Evolutionary conservation across 257 asterid species (phyloP).

Genomic region (Henckelia pumila): DNA sequence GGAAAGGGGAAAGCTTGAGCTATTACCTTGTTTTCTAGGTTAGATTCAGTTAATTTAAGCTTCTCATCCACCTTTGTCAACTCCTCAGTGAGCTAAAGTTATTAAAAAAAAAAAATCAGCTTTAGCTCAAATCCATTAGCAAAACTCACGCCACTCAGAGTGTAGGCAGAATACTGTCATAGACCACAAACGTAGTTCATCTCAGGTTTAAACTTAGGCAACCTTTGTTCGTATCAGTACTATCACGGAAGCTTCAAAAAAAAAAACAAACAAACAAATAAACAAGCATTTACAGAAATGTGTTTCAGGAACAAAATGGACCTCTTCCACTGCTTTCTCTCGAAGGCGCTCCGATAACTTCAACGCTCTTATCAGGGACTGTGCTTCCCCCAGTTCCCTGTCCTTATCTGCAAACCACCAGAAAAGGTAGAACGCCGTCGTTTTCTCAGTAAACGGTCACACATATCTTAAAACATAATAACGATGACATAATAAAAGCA

Average conservation of each 20-base stretch:
- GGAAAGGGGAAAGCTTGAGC: constrained; percentile 17
- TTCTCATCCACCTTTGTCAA: constrained; percentile 78
- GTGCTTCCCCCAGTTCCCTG: constrained; percentile 82
- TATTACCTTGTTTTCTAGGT: constrained; percentile 83
- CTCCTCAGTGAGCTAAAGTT: constrained; percentile 72
- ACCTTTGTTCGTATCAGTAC: not conserved
- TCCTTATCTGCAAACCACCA: constrained; percentile 60
- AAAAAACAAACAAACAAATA: too few relatives aligned
- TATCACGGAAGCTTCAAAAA: too few relatives aligned
- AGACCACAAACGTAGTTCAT: not conserved
- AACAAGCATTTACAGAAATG: constrained; percentile 6
- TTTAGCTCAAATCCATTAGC: constrained; percentile 20
- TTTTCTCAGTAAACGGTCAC: not conserved
- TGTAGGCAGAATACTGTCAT: not conserved
- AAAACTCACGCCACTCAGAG: constrained; percentile 5
- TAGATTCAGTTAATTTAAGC: constrained; percentile 86
- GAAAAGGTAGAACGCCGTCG: constrained; percentile 14
- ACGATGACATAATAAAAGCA: not conserved
- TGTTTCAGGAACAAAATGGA: constrained; percentile 22
- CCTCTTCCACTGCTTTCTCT: constrained; percentile 98
- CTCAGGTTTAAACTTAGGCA: constrained; percentile 15
- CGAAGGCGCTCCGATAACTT: constrained; percentile 72
- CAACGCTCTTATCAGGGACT: constrained; percentile 81
- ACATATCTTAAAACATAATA: not conserved
- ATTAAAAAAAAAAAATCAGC: constrained; percentile 25